phyloP scores from a whole-genome alignment of 495 filamentous ascomycete species.

The Penicillium bialowiezense region DNA sequence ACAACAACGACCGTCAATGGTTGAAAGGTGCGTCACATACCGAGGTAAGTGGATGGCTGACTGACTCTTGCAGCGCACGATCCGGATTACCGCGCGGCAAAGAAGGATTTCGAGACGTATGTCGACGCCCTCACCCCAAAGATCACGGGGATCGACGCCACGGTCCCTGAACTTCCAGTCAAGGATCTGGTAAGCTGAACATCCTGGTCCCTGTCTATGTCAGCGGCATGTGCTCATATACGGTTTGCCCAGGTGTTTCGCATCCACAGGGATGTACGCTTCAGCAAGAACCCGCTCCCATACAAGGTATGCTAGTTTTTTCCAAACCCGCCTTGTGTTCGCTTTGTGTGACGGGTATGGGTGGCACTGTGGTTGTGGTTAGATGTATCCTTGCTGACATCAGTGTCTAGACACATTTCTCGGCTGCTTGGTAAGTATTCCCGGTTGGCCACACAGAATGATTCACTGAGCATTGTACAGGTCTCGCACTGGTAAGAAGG shows the following conservation, averaged over 20 bases:
- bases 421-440: conserved; percentile 66
- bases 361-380: conserved; percentile 20
- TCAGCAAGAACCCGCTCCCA: conserved; percentile 74
- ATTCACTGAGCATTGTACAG: conserved; percentile 34
- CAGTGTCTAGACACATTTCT: conserved; percentile 63
- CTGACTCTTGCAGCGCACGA: conserved; percentile 57
- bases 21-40: conserved; percentile 59
- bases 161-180: conserved; percentile 76
- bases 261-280: conserved; percentile 80
- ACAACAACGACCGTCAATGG: conserved; percentile 80
- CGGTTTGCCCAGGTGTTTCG: conserved; percentile 59
- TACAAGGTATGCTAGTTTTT: conserved; percentile 65
- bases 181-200: conserved; percentile 65
- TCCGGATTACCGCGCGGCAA: conserved; percentile 67
- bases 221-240: conserved; percentile 1
- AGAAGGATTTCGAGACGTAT: conserved; percentile 77
- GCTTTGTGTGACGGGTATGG: conserved; percentile 3
- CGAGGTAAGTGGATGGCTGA: conserved; percentile 10
- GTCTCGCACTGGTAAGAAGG: conserved; percentile 81
- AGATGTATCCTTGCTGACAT: conserved; percentile 24
- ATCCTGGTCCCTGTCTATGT: neutral
- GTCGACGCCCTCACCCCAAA: conserved; percentile 66
- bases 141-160: conserved; percentile 67
- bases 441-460: neutral
- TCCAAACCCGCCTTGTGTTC: neutral